Conservation (phyloP, 768 basidiomycete genomes). For the Termitomyces eurrhizus region DNA sequence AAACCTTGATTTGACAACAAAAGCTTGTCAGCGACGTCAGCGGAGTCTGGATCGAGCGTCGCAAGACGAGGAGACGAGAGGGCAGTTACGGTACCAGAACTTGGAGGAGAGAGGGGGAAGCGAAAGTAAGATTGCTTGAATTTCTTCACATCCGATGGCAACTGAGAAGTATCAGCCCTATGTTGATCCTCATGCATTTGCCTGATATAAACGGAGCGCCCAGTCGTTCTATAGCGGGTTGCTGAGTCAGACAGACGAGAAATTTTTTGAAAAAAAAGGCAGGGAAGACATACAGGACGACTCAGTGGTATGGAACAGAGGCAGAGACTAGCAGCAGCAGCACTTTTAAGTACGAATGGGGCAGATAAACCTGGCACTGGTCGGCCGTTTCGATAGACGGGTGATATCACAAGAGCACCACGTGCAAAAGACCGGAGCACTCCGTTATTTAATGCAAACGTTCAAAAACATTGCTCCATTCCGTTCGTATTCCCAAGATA, state of each 20-base stretch:
- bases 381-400: constrained; percentile 6
- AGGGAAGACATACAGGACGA: not conserved
- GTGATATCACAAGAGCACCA: constrained; percentile 23
- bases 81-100: constrained; percentile 37
- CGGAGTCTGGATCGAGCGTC: constrained; percentile 22
- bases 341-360: constrained; percentile 1
- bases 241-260: constrained; percentile 15
- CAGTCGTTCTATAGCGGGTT: constrained; percentile 1
- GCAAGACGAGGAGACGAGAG: constrained; percentile 33
- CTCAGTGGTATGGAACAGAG: not conserved
- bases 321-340: not conserved
- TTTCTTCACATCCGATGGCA: constrained; percentile 17
- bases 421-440: constrained; percentile 27
- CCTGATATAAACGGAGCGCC: constrained; percentile 12
- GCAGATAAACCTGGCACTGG: not conserved
- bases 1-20: constrained; percentile 10
- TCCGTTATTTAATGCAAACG: constrained; percentile 20
- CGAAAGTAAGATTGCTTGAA: constrained; percentile 25
- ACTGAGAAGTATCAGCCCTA: constrained; percentile 7
- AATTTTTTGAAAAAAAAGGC: constrained; percentile 18
- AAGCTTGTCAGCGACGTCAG: constrained; percentile 20
- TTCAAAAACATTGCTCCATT: constrained; percentile 15
- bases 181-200: constrained; percentile 17
- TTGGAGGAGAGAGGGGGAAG: constrained; percentile 47
- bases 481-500: not conserved